A percentile compares a stretch with the other conserved stretches of the same genome.
phyloP scores from a whole-genome alignment of 2,329 filamentous ascomycete genomes.

The Verticillium zaregamsianum region DNA sequence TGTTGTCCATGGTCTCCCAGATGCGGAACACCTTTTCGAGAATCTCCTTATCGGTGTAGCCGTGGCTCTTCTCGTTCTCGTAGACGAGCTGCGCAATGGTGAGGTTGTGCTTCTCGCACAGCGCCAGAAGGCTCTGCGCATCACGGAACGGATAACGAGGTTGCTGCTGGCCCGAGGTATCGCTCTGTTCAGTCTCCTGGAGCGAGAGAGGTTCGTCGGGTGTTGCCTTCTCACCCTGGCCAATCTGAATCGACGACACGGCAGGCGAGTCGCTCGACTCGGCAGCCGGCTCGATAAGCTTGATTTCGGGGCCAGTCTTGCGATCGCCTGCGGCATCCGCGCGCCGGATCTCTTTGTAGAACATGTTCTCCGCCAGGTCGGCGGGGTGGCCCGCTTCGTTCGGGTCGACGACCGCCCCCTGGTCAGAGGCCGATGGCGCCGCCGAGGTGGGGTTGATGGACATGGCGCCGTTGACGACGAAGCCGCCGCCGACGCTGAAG shows the following conservation, averaged over 20 bases:
- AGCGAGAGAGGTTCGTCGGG: conserved; percentile 1
- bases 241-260: background rate
- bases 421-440: conserved; percentile 7
- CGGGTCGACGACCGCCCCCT: conserved; percentile 9
- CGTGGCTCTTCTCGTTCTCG: conserved; percentile 47
- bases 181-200: background rate
- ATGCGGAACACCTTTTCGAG: conserved; percentile 41
- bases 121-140: conserved; percentile 37
- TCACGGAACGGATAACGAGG: conserved; percentile 44
- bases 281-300: conserved; percentile 19
- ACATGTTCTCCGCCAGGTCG: conserved; percentile 48
- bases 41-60: conserved; percentile 45
- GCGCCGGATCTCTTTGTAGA: conserved; percentile 46
- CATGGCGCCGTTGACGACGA: conserved; percentile 46
- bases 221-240: background rate
- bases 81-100: conserved; percentile 49
- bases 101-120: conserved; percentile 45
- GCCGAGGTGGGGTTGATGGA: conserved; percentile 32
- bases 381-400: conserved; percentile 31
- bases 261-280: conserved; percentile 2
- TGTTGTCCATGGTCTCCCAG: conserved; percentile 49
- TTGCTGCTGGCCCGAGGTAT: conserved; percentile 18
- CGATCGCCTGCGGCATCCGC: conserved; percentile 41
- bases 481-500: conserved; percentile 48
- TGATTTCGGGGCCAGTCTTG: conserved; percentile 38